phyloP scores from a whole-genome alignment of 148 eudicot genomes.

The Rhododendron ovatum region DNA sequence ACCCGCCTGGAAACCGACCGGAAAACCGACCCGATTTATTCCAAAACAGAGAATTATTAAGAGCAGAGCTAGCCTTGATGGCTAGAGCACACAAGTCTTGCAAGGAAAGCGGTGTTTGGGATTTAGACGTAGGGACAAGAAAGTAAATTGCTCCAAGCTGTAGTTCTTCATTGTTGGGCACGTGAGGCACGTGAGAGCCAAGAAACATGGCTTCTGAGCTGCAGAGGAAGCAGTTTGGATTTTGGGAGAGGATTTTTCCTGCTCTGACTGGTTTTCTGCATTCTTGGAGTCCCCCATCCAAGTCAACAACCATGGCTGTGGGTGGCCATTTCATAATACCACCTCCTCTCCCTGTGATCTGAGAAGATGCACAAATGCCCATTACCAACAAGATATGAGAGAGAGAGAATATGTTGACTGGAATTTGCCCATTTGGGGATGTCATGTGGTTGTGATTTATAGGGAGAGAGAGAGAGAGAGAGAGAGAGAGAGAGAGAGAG shows the following conservation, averaged over 20 bases:
- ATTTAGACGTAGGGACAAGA: constrained; percentile 39
- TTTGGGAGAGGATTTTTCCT: constrained; percentile 26
- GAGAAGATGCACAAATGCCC: constrained; percentile 18
- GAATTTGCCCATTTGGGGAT: background rate
- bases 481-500: no score
- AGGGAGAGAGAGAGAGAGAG: no score
- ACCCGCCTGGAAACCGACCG: background rate
- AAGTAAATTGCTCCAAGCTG: constrained; percentile 58
- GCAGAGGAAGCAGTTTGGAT: constrained; percentile 37
- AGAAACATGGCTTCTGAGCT: constrained; percentile 57
- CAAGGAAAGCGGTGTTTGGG: constrained; percentile 30
- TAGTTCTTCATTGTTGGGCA: constrained; percentile 32
- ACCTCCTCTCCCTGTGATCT: constrained; percentile 16
- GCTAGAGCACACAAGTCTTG: constrained; percentile 53
- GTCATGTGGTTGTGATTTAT: background rate
- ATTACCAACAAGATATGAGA: background rate
- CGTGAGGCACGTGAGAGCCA: constrained; percentile 27
- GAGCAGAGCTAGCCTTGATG: constrained; percentile 45
- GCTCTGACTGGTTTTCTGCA: constrained; percentile 40
- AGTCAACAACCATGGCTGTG: constrained; percentile 35
- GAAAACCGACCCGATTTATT: background rate
- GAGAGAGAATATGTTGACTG: background rate
- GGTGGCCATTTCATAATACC: constrained; percentile 26
- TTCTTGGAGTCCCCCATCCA: constrained; percentile 43
- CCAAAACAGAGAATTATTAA: background rate